Base-by-base conservation (phyloP, 2,329 filamentous ascomycete species). In the Trichoderma breve region DNA sequence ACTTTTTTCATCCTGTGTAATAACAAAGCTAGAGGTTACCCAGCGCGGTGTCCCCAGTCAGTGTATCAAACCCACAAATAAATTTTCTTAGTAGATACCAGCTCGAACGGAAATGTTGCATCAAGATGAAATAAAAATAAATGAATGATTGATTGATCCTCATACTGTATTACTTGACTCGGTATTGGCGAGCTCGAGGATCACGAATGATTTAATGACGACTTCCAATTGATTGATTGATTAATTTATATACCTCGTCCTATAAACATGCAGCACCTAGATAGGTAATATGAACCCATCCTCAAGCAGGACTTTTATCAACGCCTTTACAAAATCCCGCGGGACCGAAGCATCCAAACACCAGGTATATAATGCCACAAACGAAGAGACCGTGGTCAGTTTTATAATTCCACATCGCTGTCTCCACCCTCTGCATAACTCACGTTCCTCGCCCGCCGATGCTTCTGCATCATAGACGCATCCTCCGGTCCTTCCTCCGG, bases 41-140 rank as follows among this genome's bases (percentile, higher is more conserved):
- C 72, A 66, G 71, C 72, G 76, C 76, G 78, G 77, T 79, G 77
- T 81, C 81, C 81, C 79, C 81, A 82, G 80, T 86, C 81, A 82
- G 80, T 87, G 85, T 87, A 87, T 80, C 82, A 86, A 86, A 85
- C 82, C 82, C 81, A 83, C 80, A 81, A 84, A 81, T 82, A 82
- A 83, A 82, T 82, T 76, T 74, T 76, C 76, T 78, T 81, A 80
- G 78, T 80, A 81, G 76, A 77, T 73, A 47, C 51, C 30, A 67
- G 51, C 66, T 70, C 51, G 47, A 47, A 65, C 28, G 24, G 21
- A 71, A 76, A n/a, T 55, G n/a, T 36, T 34, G 39, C 72, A 76
- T 70, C 73, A 68, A 36, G 47, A 62, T 69, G 65, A 47, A 69
- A 47, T 32, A 55, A 43, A 53, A 61, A 34, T 7, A 0, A 51